A percentile compares a stretch with the other conserved stretches of the same genome.
Conservation (phyloP, 345 rosid species). For the Arabis alpina region DNA sequence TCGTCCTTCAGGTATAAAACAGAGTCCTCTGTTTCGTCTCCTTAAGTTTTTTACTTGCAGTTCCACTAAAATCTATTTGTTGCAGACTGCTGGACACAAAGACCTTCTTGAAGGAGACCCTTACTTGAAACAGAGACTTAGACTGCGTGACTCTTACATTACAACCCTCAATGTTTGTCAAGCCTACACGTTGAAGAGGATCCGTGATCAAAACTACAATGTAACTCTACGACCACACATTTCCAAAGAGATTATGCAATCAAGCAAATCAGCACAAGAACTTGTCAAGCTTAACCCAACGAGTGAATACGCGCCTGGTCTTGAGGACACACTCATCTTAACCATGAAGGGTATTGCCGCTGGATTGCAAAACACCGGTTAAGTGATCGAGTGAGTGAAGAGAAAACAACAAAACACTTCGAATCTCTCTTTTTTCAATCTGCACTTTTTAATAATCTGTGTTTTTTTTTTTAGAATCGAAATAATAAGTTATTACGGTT, state of each 20-base stretch:
- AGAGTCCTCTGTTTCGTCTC: constrained; percentile 32
- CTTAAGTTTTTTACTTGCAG: neutral
- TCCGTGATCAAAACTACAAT: constrained; percentile 80
- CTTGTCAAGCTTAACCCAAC: constrained; percentile 79
- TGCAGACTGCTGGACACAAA: constrained; percentile 90
- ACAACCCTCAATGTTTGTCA: constrained; percentile 95
- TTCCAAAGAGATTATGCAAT: constrained; percentile 77
- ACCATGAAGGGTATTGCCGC: constrained; percentile 99
- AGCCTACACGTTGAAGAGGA: constrained; percentile 91
- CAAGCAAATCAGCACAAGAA: constrained; percentile 74
- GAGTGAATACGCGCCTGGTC: constrained; percentile 87
- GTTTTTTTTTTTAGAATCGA: constrained; percentile 6
- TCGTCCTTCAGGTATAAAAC: constrained; percentile 79
- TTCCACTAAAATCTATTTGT: neutral
- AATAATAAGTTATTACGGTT: constrained; percentile 38
- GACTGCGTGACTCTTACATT: constrained; percentile 92
- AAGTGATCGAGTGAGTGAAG: constrained; percentile 34
- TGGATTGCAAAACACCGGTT: constrained; percentile 95
- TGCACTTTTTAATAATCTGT: neutral
- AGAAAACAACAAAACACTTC: neutral
- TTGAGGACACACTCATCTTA: constrained; percentile 97
- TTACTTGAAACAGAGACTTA: constrained; percentile 90
- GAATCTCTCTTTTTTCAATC: neutral
- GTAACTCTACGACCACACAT: constrained; percentile 80
- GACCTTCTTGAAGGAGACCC: constrained; percentile 98